These are phyloP conservation scores for Phytomonas sp. DNA, from an alignment of 208 protist genomes.

Conservation along the genomic window DNA sequence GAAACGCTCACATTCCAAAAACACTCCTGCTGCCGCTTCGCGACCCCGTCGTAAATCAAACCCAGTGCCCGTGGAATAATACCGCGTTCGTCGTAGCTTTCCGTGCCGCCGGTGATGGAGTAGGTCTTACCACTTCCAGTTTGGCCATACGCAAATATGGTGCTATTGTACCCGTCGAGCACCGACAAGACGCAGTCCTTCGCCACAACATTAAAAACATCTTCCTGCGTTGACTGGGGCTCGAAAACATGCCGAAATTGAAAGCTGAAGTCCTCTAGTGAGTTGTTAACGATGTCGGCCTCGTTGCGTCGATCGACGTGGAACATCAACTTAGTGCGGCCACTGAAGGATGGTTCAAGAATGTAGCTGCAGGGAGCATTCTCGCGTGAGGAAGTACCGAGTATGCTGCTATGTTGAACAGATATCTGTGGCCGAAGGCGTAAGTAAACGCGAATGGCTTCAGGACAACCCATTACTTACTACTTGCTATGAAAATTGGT, in stretches of 20 bases:
- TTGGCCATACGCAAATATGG: constrained; percentile 88
- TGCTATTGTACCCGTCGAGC: constrained; percentile 83
- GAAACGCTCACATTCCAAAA: constrained; percentile 40
- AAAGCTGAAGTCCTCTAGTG: constrained; percentile 52
- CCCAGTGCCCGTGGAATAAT: constrained; percentile 84
- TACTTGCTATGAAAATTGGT: neutral
- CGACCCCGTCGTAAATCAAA: constrained; percentile 72
- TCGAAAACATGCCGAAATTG: constrained; percentile 79
- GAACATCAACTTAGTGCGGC: constrained; percentile 26
- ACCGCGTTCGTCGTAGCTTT: constrained; percentile 78
- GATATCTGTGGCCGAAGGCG: constrained; percentile 59
- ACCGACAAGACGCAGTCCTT: constrained; percentile 73
- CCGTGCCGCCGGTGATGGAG: constrained; percentile 84
- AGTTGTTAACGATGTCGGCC: constrained; percentile 71
- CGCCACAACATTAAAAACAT: constrained; percentile 80
- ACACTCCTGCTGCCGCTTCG: neutral
- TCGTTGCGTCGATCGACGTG: constrained; percentile 26
- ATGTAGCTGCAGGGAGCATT: constrained; percentile 14
- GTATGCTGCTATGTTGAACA: constrained; percentile 38
- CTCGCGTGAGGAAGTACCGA: constrained; percentile 15
- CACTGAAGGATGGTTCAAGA: constrained; percentile 39
- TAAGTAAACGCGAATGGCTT: constrained; percentile 73
- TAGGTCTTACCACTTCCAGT: constrained; percentile 89
- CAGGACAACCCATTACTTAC: constrained; percentile 15
- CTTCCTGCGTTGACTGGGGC: constrained; percentile 48